Evolutionary conservation across 2,329 filamentous ascomycete species (phyloP), one percentile per base, ranked within the genome.

Genomic region (Sarocladium brachiariae): DNA sequence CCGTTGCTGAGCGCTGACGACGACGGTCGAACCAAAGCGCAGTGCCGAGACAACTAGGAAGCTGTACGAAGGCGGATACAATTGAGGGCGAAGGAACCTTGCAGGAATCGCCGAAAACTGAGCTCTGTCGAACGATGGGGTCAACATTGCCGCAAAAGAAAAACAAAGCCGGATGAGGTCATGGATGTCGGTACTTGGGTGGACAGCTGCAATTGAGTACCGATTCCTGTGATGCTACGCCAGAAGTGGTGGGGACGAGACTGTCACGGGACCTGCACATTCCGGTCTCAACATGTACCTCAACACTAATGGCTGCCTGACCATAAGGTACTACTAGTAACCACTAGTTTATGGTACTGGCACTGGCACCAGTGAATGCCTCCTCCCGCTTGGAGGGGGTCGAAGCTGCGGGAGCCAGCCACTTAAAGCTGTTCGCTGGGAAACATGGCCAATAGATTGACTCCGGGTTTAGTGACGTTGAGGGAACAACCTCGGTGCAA

Each of bases 181-280:
- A 43, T 43, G 39, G 39, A 43, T 19, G 27, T 43, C 39, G 39
- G 39, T 43, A 43, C 39, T 43, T 43, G 16, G 18, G 5, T 8
- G 4, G 8, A 11, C 21, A 21, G 39, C 11, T 25, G 21, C n/a
- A 13, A 9, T 19, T 16, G 16, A 25, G 39, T 43, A 43, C 23
- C 39, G 39, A 43, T 25, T 27, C 23, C 14, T 16, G 10, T 16
- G n/a, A 16, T n/a, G 9, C 23, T n/a, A n/a, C 4, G 39, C 23
- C n/a, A 23, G 9, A 21, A 11, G 21, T 25, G 21, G 35, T 43
- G 39, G 3, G 23, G 25, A 16, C 3, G 39, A 43, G n/a, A 43
- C 14, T n/a, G 39, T 43, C 39, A 43, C 39, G 39, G 39, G 39
- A 43, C 39, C 27, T 43, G 39, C 6, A 24, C 39, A 43, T 43